Percentiles rank a stretch among this genome's conserved stretches.
Evolutionary conservation across 73 alveolate genomes (phyloP).

Genomic region (Uronychia setigera): DNA sequence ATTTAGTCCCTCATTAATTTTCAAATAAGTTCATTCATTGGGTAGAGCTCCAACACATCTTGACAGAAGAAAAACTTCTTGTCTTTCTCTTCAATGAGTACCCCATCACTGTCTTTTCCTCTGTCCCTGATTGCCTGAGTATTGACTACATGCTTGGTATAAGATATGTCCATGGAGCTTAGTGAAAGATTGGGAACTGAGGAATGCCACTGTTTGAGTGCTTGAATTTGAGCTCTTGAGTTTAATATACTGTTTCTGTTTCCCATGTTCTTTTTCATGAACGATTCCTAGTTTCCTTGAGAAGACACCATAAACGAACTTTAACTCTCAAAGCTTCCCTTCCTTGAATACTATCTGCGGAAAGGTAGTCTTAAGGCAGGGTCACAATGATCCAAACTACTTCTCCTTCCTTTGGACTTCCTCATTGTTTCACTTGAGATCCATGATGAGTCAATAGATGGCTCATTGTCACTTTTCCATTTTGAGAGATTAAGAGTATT

Average conservation of each 20-base stretch:
- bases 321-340: not conserved
- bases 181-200: not conserved
- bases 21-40: not conserved
- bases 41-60: not conserved
- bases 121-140: not conserved
- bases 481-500: too few relatives aligned
- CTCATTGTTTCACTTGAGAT: too few relatives aligned
- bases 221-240: not conserved
- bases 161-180: not conserved
- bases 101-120: not conserved
- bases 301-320: not conserved
- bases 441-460: not conserved
- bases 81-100: not conserved
- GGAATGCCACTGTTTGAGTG: not conserved
- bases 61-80: not conserved
- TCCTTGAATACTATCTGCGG: not conserved
- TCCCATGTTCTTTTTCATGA: not conserved
- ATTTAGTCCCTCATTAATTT: not conserved
- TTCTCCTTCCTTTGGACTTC: not conserved
- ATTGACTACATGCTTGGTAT: not conserved
- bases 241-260: not conserved
- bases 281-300: not conserved
- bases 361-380: not conserved
- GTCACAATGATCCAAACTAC: not conserved
- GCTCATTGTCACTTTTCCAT: not conserved